Conservation (phyloP, 2,329 filamentous ascomycete genomes). For the Graphiopsis chlorocephala region DNA sequence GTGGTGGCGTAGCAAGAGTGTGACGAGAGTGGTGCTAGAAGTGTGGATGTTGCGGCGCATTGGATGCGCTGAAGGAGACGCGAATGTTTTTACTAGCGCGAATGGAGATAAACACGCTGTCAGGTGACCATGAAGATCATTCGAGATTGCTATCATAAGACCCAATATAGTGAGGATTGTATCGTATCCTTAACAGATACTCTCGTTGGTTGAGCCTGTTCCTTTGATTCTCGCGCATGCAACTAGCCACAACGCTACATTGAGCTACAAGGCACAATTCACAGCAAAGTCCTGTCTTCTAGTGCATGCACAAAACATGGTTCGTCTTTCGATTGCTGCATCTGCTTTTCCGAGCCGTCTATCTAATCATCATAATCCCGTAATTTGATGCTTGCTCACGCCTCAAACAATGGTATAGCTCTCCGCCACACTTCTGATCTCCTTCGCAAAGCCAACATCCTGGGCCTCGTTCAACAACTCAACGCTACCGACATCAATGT, state of each 20-base stretch:
- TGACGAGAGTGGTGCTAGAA: not conserved
- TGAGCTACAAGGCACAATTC: not conserved
- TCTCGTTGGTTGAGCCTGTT: not conserved
- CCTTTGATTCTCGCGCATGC: too few species aligned
- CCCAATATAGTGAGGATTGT: too few species aligned
- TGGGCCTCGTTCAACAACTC: conserved; percentile 72
- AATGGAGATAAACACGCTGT: not conserved
- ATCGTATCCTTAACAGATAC: not conserved
- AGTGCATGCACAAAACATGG: not conserved
- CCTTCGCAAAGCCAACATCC: conserved; percentile 78
- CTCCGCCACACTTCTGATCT: conserved; percentile 73
- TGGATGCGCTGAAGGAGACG: not conserved
- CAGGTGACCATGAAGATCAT: not conserved
- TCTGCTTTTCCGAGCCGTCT: not conserved
- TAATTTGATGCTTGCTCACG: not conserved
- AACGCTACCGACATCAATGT: conserved; percentile 85
- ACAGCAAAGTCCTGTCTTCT: not conserved
- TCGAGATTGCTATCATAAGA: not conserved
- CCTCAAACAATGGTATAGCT: conserved; percentile 71
- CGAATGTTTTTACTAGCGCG: conserved; percentile 7
- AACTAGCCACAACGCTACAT: not conserved
- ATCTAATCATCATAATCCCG: not conserved
- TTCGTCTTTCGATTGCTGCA: not conserved
- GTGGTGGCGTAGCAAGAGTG: conserved; percentile 37
- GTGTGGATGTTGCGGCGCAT: not conserved